Base-by-base conservation (phyloP, 2,329 filamentous ascomycete genomes). In the Dendryphion nanum region DNA sequence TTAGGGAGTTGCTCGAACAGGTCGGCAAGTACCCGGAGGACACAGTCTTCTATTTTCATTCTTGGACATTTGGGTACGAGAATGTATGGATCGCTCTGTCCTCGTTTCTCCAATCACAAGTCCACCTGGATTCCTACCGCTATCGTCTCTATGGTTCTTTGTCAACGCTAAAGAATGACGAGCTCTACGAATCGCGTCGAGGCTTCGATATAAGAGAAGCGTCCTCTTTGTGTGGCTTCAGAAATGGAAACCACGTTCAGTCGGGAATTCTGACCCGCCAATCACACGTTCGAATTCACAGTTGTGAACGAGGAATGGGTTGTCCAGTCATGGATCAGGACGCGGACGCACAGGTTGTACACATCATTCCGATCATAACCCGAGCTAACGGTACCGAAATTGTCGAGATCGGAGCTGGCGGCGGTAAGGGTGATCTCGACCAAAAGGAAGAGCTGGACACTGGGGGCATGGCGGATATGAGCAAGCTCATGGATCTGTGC, bases 11-110 rank as follows among this genome's bases (percentile, higher is more conserved):
- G 0, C 55, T 96, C 1, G 67, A 71, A 4, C 85, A 89, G 48
- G 75, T 95, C 0, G 63, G 69, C 0, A 58, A 68, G 17, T 95
- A 91, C 59, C 84, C 89, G 0, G 45, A 71, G 2, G 79, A 88
- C 26, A 95, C 89, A 0, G 63, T 85, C 1, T 96, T 95, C 54
- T 86, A 95, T 61, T 76, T 97, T 31, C 80, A 89, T 40, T 80
- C 89, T 1, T 95, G 90, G 89, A 96, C 91, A 0, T 93, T 93
- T 57, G 87, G 86, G 1, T 95, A 96, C 47, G 90, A 97, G 60
- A 86, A 95, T 36, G 89, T 95, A 0, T 96, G 89, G 89, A 72
- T 89, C 41, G 85, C 88, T 0, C 67, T 97, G 1, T 83, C 89
- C 0, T 77, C 82, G 16, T 79, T 81, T 8, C 69, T 96, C 1